Percentiles rank a stretch among this genome's conserved stretches.
Evolutionary conservation across 2,329 filamentous ascomycete species (phyloP).

Genomic region (Geosmithia morbida): DNA sequence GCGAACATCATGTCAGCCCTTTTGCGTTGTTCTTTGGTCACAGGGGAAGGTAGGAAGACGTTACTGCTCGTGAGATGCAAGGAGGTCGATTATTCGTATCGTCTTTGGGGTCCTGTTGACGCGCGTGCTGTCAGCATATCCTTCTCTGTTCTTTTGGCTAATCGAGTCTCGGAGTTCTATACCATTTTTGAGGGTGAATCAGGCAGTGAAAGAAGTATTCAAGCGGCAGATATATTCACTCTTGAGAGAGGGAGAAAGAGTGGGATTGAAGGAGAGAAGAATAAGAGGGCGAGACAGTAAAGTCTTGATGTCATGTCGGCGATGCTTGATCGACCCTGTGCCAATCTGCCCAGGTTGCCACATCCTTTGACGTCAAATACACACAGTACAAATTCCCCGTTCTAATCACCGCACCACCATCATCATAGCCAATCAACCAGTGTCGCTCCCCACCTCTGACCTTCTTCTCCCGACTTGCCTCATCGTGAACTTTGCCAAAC

Average conservation of each 20-base stretch:
- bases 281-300: not conserved
- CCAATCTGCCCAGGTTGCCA: not conserved
- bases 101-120: conserved; percentile 4
- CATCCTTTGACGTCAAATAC: not conserved
- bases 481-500: not conserved
- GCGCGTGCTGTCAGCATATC: not conserved
- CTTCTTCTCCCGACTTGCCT: not conserved
- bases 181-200: not conserved
- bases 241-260: not conserved
- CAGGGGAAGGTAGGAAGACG: no score
- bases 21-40: no score
- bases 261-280: not conserved
- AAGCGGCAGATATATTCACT: not conserved
- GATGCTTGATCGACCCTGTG: not conserved
- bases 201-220: no score
- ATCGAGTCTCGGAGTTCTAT: not conserved
- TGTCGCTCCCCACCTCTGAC: not conserved
- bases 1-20: not conserved
- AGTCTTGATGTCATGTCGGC: not conserved
- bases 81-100: conserved; percentile 4
- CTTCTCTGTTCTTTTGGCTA: not conserved
- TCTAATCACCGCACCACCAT: not conserved
- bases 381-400: not conserved
- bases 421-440: not conserved
- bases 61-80: conserved; percentile 5